phyloP scores from a whole-genome alignment of 306 rosid genomes.

The Acmispon strigosus region DNA sequence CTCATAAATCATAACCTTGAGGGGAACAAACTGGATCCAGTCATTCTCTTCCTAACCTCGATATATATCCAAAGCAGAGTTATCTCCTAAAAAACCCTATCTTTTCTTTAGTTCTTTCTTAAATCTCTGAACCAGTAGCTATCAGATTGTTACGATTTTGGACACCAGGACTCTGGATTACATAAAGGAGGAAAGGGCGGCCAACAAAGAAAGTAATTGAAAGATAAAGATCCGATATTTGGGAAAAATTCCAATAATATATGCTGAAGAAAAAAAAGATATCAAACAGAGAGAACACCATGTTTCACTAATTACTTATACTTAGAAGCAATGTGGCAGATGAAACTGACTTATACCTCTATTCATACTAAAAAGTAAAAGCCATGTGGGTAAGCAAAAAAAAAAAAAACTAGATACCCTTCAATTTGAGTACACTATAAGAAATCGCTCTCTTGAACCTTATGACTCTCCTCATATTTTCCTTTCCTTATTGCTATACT shows the following conservation, averaged over 20 bases:
- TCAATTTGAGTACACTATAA: background rate
- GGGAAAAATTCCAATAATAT: background rate
- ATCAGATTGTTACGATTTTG: background rate
- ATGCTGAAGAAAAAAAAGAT: background rate
- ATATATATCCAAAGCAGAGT: too few species aligned
- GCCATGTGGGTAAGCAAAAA: too few species aligned
- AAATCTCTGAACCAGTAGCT: background rate
- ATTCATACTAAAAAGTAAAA: too few species aligned
- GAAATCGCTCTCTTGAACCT: background rate
- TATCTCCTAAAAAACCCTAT: background rate
- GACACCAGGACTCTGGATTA: background rate
- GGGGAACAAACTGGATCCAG: background rate
- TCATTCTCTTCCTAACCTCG: background rate
- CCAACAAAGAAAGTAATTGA: background rate
- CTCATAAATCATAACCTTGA: background rate
- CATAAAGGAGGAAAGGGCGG: background rate
- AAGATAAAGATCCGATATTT: background rate
- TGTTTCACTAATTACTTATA: background rate
- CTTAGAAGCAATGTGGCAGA: too few species aligned
- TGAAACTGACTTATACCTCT: too few species aligned
- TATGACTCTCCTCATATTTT: background rate
- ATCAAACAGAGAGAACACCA: background rate
- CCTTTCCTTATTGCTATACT: background rate
- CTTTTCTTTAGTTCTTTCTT: background rate
- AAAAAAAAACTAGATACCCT: background rate